Evolutionary conservation across 441 rosid genomes (phyloP).

Genomic region (Metrosideros polymorpha): DNA sequence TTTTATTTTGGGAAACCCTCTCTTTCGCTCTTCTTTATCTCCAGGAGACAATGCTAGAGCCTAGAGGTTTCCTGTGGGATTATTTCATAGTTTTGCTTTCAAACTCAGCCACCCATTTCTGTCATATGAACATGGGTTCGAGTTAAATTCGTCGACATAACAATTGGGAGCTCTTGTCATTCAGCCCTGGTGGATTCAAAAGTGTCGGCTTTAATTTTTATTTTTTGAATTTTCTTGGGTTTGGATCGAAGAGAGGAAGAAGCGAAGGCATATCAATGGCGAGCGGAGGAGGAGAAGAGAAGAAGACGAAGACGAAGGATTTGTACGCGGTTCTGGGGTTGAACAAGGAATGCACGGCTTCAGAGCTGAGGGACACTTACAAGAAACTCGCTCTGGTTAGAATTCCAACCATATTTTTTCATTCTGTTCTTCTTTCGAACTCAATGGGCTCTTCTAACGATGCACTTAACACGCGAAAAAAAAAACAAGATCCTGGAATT

Average conservation of each 20-base stretch:
- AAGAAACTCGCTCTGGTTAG: conserved; percentile 87
- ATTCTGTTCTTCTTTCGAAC: not conserved
- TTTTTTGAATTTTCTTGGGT: not conserved
- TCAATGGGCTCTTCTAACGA: not conserved
- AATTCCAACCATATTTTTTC: not conserved
- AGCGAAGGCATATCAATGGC: conserved; percentile 21
- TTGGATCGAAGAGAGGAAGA: not conserved
- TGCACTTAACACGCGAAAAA: not conserved
- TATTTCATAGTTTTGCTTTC: not conserved
- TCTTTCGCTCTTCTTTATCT: not conserved
- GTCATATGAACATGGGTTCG: not conserved
- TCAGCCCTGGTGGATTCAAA: not conserved
- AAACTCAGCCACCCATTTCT: not conserved
- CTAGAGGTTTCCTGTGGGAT: not conserved
- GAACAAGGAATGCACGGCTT: conserved; percentile 58
- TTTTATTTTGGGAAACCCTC: not conserved
- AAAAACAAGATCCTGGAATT: not conserved
- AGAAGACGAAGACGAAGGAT: conserved; percentile 33
- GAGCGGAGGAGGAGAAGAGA: conserved; percentile 18
- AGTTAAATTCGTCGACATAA: not conserved
- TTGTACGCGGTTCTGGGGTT: conserved; percentile 64
- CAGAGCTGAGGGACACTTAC: conserved; percentile 76
- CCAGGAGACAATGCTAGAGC: not conserved
- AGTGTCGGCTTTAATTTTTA: not conserved
- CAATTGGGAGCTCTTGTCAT: not conserved